Conservation (phyloP, 2,329 filamentous ascomycete genomes). For the Thielaviopsis populi region DNA sequence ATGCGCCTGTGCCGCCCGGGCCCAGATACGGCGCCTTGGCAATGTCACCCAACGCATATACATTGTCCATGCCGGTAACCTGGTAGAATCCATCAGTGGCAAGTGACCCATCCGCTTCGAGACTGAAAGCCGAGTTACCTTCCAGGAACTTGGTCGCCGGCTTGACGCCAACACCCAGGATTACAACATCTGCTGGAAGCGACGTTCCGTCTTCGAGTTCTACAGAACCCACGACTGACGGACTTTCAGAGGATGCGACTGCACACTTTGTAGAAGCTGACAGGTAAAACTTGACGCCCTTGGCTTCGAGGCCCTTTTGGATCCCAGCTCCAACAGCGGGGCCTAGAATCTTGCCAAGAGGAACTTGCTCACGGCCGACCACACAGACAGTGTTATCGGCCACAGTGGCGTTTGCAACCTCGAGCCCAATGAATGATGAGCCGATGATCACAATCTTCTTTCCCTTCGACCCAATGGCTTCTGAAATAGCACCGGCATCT, state of each 20-base stretch:
- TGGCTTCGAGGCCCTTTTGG: constrained; percentile 63
- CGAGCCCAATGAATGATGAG: constrained; percentile 95
- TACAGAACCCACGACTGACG: constrained; percentile 63
- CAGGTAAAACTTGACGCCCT: constrained; percentile 80
- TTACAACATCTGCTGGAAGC: constrained; percentile 75
- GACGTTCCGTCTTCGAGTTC: constrained; percentile 72
- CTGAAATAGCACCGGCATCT: constrained; percentile 62
- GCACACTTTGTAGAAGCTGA: constrained; percentile 60
- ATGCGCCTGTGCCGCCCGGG: constrained; percentile 60
- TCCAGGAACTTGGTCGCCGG: constrained; percentile 74
- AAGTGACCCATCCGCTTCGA: constrained; percentile 77
- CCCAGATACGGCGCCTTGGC: constrained; percentile 89
- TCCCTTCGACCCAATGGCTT: constrained; percentile 62
- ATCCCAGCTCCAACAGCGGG: constrained; percentile 66
- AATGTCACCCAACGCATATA: constrained; percentile 91
- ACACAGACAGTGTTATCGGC: constrained; percentile 74
- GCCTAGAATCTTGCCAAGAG: constrained; percentile 77
- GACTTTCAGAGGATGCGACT: constrained; percentile 49
- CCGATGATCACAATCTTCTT: constrained; percentile 92
- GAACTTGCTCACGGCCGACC: constrained; percentile 74
- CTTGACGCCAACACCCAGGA: constrained; percentile 77
- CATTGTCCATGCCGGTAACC: constrained; percentile 60
- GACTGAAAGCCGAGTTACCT: constrained; percentile 50
- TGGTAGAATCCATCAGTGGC: constrained; percentile 66
- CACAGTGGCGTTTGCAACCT: constrained; percentile 70